These are phyloP conservation scores for Apiospora saccharicola DNA, from an alignment of 2,329 filamentous ascomycete species.

Conservation along the genomic window DNA sequence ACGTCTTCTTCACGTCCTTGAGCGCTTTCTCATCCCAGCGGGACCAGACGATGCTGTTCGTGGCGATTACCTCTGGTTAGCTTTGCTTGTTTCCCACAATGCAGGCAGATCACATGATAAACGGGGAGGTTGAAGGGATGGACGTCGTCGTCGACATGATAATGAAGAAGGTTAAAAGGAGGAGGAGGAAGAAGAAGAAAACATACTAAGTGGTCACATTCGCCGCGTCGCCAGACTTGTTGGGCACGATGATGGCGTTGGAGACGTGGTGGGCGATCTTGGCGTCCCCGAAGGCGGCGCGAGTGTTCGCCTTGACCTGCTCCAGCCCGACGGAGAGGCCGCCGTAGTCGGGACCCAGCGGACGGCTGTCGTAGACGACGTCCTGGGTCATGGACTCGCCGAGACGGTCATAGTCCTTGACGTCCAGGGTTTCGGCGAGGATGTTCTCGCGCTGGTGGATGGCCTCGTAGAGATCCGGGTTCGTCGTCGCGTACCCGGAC, in stretches of 20 bases:
- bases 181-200: neutral
- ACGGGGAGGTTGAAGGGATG: too few species aligned
- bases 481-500: neutral
- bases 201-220: conserved; percentile 20
- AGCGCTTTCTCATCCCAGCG: neutral
- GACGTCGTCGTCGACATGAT: too few species aligned
- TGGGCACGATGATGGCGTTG: conserved; percentile 15
- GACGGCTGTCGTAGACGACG: conserved; percentile 23
- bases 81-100: neutral
- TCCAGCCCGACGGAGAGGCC: conserved; percentile 10
- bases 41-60: neutral
- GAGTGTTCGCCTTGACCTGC: neutral
- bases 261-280: neutral
- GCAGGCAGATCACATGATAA: neutral
- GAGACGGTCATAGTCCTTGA: conserved; percentile 1
- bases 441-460: conserved; percentile 21
- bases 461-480: neutral
- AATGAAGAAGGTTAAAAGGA: neutral
- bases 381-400: conserved; percentile 22
- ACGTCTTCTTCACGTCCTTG: neutral
- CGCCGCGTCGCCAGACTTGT: neutral
- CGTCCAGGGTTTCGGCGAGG: conserved; percentile 9
- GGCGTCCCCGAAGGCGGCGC: conserved; percentile 7
- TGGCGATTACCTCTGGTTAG: neutral
- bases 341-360: conserved; percentile 4